These are phyloP conservation scores for Diutina scorzettiae DNA, from an alignment of 1,139 yeast genomes.

Conservation along the genomic window DNA sequence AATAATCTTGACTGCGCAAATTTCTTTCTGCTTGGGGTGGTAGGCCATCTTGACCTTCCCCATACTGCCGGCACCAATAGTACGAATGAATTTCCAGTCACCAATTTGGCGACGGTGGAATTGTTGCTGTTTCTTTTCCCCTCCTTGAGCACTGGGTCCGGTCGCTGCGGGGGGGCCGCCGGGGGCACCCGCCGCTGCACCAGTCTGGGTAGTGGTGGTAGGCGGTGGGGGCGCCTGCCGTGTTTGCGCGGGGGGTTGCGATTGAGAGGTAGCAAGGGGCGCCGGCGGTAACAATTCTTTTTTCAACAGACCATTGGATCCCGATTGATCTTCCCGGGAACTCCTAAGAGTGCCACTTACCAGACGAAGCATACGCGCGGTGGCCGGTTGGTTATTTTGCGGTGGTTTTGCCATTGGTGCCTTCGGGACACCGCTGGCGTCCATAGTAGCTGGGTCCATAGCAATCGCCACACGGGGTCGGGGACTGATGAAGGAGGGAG, in stretches of 20 bases:
- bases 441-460: slow-evolving; percentile 1
- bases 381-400: slow-evolving; percentile 4
- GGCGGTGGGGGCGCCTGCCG: not conserved
- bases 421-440: not conserved
- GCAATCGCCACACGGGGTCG: no score
- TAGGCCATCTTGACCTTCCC: slow-evolving; percentile 94
- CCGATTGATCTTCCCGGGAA: not conserved
- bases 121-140: slow-evolving; percentile 22
- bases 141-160: no score
- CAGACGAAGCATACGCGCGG: slow-evolving; percentile 5
- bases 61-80: slow-evolving; percentile 98
- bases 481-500: no score
- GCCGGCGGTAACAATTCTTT: slow-evolving; percentile 5
- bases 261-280: not conserved
- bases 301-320: slow-evolving; percentile 1
- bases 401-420: not conserved
- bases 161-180: not conserved
- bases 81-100: slow-evolving; percentile 92
- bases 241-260: not conserved
- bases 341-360: slow-evolving; percentile 3
- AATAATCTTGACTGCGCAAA: slow-evolving; percentile 79
- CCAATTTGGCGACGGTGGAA: slow-evolving; percentile 86
- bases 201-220: not conserved
- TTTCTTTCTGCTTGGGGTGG: slow-evolving; percentile 69
- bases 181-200: not conserved